A percentile compares a stretch with the other conserved stretches of the same genome.
These are phyloP conservation scores for Ophiosphaerella herpotricha DNA, from an alignment of 2,329 filamentous ascomycete genomes.

Conservation along the genomic window DNA sequence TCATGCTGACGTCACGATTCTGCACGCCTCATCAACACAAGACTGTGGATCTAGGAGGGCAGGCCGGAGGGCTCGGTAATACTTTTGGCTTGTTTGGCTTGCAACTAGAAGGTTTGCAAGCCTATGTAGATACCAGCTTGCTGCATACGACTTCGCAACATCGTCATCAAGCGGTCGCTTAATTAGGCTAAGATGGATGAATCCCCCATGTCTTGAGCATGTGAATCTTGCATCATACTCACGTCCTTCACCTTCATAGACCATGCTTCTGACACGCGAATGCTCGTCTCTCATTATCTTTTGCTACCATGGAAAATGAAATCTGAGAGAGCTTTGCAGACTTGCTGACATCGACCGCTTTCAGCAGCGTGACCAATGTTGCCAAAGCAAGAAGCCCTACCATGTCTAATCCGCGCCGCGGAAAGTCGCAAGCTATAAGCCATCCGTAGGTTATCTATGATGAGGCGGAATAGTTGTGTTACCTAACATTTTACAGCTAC, in stretches of 20 bases:
- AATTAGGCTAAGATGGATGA: no score
- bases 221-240: not conserved
- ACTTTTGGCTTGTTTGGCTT: no score
- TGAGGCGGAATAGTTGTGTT: not conserved
- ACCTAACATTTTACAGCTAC: conserved; percentile 50
- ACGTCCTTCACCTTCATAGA: not conserved
- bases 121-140: no score
- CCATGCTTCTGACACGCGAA: not conserved
- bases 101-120: no score
- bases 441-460: conserved; percentile 47
- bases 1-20: conserved; percentile 34
- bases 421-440: conserved; percentile 24
- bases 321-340: not conserved
- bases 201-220: no score
- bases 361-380: conserved; percentile 11
- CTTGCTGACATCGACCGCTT: not conserved
- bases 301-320: not conserved
- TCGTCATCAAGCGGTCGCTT: no score
- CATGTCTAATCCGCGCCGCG: conserved; percentile 31
- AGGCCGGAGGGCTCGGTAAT: no score
- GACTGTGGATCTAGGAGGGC: no score
- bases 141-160: no score
- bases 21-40: conserved; percentile 8
- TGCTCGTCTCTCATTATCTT: not conserved
- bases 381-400: conserved; percentile 10